Evolutionary conservation across 441 rosid species (phyloP).

Genomic region (Pelargonium cotyledonis): DNA sequence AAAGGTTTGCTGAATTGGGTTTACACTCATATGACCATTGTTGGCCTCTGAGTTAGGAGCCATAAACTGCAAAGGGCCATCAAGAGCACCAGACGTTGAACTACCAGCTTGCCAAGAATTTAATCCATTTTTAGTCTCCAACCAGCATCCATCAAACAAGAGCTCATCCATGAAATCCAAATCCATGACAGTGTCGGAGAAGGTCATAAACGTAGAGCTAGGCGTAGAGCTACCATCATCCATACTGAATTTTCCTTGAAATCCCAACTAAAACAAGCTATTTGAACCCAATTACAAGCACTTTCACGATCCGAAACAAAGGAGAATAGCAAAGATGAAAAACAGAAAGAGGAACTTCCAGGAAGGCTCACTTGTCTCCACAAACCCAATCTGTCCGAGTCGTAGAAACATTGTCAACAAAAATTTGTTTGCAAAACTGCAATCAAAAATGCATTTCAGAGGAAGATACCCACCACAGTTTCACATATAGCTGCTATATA

Average conservation of each 20-base stretch:
- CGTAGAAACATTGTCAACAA: constrained; percentile 61
- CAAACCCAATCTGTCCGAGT: constrained; percentile 50
- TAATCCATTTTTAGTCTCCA: constrained; percentile 48
- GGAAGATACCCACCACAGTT: constrained; percentile 31
- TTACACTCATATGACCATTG: constrained; percentile 22
- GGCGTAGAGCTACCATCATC: constrained; percentile 47
- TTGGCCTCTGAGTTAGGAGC: constrained; percentile 24
- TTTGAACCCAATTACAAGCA: constrained; percentile 24
- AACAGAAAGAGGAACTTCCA: constrained; percentile 63
- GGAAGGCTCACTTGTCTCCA: constrained; percentile 45
- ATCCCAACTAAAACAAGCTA: constrained; percentile 27
- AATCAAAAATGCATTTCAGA: constrained; percentile 58
- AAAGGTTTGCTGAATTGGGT: constrained; percentile 24
- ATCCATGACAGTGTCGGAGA: constrained; percentile 58
- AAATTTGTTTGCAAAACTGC: constrained; percentile 47
- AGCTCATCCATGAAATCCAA: constrained; percentile 87
- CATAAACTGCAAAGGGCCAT: constrained; percentile 20
- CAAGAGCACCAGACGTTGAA: constrained; percentile 22
- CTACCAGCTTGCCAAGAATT: constrained; percentile 34
- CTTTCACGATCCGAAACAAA: constrained; percentile 49
- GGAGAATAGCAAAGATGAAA: constrained; percentile 50
- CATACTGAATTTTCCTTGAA: constrained; percentile 29
- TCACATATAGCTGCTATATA: constrained; percentile 18
- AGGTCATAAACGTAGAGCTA: constrained; percentile 32
- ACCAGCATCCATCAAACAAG: constrained; percentile 78